These are phyloP conservation scores for Arthroderma sp. DNA, from an alignment of 2,329 filamentous ascomycete species.

Conservation along the genomic window DNA sequence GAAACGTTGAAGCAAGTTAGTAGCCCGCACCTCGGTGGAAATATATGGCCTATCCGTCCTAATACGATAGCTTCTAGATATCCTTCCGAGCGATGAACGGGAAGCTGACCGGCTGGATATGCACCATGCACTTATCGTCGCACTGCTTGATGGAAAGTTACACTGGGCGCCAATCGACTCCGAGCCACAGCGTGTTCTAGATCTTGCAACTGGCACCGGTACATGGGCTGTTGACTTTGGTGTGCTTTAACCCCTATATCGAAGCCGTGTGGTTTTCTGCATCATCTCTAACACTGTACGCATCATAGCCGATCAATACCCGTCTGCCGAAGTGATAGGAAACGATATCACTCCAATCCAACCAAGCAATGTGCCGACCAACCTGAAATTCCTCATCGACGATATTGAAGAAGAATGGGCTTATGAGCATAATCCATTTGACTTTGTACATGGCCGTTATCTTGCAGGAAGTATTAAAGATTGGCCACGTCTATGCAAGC, in stretches of 20 bases:
- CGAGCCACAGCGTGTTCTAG: slow-evolving; percentile 9
- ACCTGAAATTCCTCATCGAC: slow-evolving; percentile 57
- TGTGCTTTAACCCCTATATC: not conserved
- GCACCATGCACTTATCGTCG: slow-evolving; percentile 10
- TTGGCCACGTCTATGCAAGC: slow-evolving; percentile 12
- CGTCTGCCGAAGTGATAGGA: slow-evolving; percentile 36
- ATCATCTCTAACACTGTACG: not conserved
- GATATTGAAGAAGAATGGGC: slow-evolving; percentile 47
- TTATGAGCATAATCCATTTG: slow-evolving; percentile 35
- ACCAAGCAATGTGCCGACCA: slow-evolving; percentile 47
- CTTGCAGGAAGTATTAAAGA: slow-evolving; percentile 14
- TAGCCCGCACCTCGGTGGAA: not conserved
- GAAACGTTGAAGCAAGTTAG: not conserved
- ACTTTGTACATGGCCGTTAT: slow-evolving; percentile 38
- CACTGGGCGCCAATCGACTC: slow-evolving; percentile 12
- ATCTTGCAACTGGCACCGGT: slow-evolving; percentile 14
- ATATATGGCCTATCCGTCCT: too few species aligned
- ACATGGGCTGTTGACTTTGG: slow-evolving; percentile 19
- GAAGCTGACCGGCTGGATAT: slow-evolving; percentile 12
- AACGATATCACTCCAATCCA: slow-evolving; percentile 54
- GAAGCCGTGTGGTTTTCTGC: not conserved
- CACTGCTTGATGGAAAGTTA: slow-evolving; percentile 10
- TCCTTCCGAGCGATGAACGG: slow-evolving; percentile 13
- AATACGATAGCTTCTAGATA: not conserved
- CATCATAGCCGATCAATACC: slow-evolving; percentile 15